Evolutionary conservation across 805 yeast genomes (phyloP), one percentile per base, ranked within the genome.

Genomic region (Saccharomycopsis lassenensis): DNA sequence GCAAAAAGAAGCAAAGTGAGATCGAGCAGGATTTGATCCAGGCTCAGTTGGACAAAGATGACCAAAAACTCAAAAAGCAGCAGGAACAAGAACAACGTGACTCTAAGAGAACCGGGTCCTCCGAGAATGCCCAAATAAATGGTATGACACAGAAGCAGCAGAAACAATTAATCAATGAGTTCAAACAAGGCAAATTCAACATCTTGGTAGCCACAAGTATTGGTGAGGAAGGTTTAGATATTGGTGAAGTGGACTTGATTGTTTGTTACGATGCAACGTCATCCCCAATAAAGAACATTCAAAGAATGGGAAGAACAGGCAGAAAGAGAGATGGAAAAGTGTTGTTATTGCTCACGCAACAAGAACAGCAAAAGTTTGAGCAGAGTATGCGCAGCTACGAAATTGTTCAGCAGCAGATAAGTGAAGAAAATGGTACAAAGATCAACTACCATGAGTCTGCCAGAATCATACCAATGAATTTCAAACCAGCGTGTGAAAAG

Each of bases 181-280:
- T 91, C 58, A 82, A 78, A 48, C 50, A 56, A 0, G 95, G 94
- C 5, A 63, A 57, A 1, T 71, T 72, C 49, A 93, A 91, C 51
- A 74, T 84, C 6, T 59, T 91, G 15, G 95, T 91, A 4, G 95
- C 97, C 4, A 91, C 99, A 0, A 86, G 95, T 0, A 89, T 91
- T 52, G 99, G 97, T 31, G 99, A 91, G 55, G 99, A 91, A 63
- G 99, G 99, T 30, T 66, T 91, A 46, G 98, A 91, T 62, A 93
- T 91, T 46, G 98, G 98, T 22, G 96, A 93, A 54, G 99, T 91
- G 36, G 98, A 91, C 56, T 54, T 91, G 48, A 89, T 91, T 47
- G 67, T 91, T 5, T 87, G 95, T 52, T 91, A 75, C 57, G 98
- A 91, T 51, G 83, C 95, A 0, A 86, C 96, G 0, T 68, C 86